These are phyloP conservation scores for Fusarium mexicanum DNA, from an alignment of 2,329 filamentous ascomycete genomes.

Conservation along the genomic window DNA sequence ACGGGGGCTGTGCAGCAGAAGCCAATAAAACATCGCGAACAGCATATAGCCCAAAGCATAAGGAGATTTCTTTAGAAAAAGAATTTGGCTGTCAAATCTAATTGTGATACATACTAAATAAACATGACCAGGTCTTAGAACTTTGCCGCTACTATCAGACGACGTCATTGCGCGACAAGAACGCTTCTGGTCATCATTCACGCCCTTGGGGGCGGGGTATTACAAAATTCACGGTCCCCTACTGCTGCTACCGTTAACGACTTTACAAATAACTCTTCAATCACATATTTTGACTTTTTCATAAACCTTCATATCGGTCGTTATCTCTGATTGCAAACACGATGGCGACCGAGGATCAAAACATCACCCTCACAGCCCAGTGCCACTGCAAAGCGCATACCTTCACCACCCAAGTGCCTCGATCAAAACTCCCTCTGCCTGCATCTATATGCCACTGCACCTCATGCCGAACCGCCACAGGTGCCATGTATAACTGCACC, in stretches of 20 bases:
- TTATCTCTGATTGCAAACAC: fast-evolving
- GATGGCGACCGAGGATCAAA: background rate
- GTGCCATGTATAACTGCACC: conserved; percentile 51
- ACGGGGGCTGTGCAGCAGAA: background rate
- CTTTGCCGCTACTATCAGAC: background rate
- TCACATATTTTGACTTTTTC: background rate
- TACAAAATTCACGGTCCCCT: background rate
- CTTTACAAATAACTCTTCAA: background rate
- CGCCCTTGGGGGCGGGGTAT: conserved; percentile 23
- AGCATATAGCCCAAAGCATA: no score
- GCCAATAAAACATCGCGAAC: background rate
- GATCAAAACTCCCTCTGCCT: conserved; percentile 52
- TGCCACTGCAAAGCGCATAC: conserved; percentile 58
- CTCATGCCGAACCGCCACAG: conserved; percentile 59
- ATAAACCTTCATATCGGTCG: fast-evolving
- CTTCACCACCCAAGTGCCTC: conserved; percentile 49
- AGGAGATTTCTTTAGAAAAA: background rate
- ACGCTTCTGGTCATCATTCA: background rate
- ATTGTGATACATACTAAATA: fast-evolving
- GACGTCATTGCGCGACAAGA: background rate
- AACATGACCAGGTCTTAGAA: background rate
- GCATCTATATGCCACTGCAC: conserved; percentile 59
- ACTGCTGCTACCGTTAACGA: background rate
- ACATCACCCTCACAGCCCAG: conserved; percentile 41
- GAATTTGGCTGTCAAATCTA: background rate